Base-by-base conservation (phyloP, 164 flowering plant genomes). In the Vitis rupestris region DNA sequence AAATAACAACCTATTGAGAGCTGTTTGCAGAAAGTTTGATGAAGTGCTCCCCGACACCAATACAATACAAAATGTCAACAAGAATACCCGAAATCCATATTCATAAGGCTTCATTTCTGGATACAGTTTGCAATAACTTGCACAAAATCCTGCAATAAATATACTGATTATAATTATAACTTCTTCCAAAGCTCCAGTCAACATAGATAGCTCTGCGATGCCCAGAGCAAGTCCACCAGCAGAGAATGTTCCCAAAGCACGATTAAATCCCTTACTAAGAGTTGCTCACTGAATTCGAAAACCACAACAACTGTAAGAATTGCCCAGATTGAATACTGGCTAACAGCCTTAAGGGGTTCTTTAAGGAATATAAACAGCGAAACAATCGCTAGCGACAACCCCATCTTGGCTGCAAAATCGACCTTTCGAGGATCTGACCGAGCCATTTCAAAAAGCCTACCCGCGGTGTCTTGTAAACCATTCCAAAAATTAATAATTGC, bases 211-310 rank as follows among this genome's bases (percentile, higher is more conserved):
- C 72, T 87, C 87, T 37, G 90, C 93, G 48, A 87, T 75, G 23
- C 82, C 88, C 63, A 90, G 72, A 56, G 97, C 91, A 66, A 93
- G 89, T 4, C 85, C 89, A 70, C 98, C 97, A 50, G 97, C 98
- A 8, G 86, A 82, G 27, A 93, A 72, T 37, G 98, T 91, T n/a
- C 96, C 98, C 67, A 91, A 61, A 10, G 82, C 97, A 48, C 97
- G 91, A 64, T 91, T 91, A 64, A 90, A 83, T 14, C 98, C 98
- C 80, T 90, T 93, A 71, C 75, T 90, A 23, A 91, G 79, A 1
- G 96, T 90, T 50, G 97, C 96, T n/a, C 98, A 79, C 88, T 90
- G 79, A 85, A 94, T 68, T 94, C 98, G 69, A 94, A 94, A 63
- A 85, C 87, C 4, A 91, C 92, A 9, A 94, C 85, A 23, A 92